Conservation (phyloP, 2,329 filamentous ascomycete species). For the Xylariaceae sp. region DNA sequence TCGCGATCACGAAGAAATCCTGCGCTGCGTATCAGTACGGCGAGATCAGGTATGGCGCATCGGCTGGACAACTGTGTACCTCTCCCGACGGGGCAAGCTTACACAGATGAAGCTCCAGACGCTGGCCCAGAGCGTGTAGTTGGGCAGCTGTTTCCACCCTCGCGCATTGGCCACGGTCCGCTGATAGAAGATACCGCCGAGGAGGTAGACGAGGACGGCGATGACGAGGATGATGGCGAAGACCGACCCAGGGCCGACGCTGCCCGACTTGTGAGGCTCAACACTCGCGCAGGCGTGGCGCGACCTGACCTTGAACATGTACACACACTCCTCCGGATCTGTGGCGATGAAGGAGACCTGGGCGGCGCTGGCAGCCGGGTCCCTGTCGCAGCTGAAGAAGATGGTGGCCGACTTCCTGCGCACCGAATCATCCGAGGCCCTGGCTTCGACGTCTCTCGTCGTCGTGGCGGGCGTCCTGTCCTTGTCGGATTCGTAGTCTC, state of each 20-base stretch:
- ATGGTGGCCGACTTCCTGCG: constrained; percentile 76
- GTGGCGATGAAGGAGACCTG: constrained; percentile 74
- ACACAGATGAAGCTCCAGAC: constrained; percentile 80
- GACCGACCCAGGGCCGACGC: constrained; percentile 63
- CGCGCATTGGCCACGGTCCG: constrained; percentile 88
- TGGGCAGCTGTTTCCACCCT: constrained; percentile 91
- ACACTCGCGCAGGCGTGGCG: constrained; percentile 67
- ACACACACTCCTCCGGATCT: constrained; percentile 84
- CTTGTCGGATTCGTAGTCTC: constrained; percentile 24
- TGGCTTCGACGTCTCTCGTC: constrained; percentile 12
- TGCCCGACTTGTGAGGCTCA: constrained; percentile 64
- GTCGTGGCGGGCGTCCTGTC: constrained; percentile 14
- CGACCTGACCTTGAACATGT: constrained; percentile 90
- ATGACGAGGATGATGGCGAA: constrained; percentile 79
- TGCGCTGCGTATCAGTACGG: constrained; percentile 19
- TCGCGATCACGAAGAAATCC: constrained; percentile 61
- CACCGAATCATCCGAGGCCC: constrained; percentile 17
- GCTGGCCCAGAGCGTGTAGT: constrained; percentile 87
- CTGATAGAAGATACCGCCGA: constrained; percentile 93
- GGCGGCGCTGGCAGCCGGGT: constrained; percentile 61
- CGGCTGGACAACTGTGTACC: too few species aligned
- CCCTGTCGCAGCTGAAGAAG: constrained; percentile 86
- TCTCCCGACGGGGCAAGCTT: constrained; percentile 30
- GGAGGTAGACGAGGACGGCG: constrained; percentile 78
- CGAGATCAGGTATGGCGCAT: neutral